Percentiles rank a stretch among this genome's conserved stretches.
Evolutionary conservation across 768 basidiomycete species (phyloP).

Genomic region (Rickenella mellea): DNA sequence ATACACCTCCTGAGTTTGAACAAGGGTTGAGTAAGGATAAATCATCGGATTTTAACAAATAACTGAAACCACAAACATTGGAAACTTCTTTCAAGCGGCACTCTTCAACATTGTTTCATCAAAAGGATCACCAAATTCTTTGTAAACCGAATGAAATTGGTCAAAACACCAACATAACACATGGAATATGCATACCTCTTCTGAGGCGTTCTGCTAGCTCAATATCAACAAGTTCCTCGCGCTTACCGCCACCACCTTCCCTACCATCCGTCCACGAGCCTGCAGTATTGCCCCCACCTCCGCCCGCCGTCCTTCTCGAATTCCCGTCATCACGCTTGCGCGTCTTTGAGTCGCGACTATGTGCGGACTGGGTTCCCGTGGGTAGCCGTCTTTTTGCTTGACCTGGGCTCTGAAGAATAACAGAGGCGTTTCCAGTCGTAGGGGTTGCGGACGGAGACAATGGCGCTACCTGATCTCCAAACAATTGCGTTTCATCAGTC

Average conservation of each 20-base stretch:
- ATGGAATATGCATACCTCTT: not conserved
- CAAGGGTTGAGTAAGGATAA: too few species aligned
- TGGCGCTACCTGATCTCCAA: not conserved
- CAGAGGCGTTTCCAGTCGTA: not conserved
- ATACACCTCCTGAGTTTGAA: too few species aligned
- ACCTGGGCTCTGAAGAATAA: not conserved
- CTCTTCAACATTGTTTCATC: too few species aligned
- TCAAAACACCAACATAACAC: too few species aligned
- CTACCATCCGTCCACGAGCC: not conserved
- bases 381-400: not conserved
- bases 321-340: not conserved
- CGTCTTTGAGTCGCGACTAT: not conserved
- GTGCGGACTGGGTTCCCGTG: not conserved
- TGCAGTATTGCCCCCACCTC: not conserved
- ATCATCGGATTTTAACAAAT: too few species aligned
- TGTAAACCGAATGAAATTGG: not conserved
- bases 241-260: too few species aligned
- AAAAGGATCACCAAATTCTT: not conserved
- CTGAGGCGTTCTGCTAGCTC: not conserved
- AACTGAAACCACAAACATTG: too few species aligned
- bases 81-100: too few species aligned
- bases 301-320: not conserved
- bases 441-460: not conserved
- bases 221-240: not conserved
- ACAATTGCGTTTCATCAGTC: slow-evolving; percentile 4